Conservation (phyloP, 1,139 yeast genomes). For the Geotrichum europaeum region DNA sequence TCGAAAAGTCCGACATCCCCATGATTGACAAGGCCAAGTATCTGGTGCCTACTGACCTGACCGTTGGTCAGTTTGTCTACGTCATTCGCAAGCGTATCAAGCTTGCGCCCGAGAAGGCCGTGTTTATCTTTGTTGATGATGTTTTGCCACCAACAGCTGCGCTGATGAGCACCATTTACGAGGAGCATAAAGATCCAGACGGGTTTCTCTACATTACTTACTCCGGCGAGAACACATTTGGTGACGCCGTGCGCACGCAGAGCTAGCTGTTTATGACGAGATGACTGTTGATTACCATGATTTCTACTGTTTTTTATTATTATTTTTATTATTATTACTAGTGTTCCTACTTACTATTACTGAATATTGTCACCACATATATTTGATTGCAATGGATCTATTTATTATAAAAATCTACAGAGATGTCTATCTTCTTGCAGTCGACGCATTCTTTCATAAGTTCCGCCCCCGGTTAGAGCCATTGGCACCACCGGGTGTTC, state of each 20-base stretch:
- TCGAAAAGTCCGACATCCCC: constrained; percentile 92
- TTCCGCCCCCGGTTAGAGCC: not conserved
- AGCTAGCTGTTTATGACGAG: not conserved
- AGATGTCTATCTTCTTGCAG: not conserved
- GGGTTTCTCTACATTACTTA: constrained; percentile 93
- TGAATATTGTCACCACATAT: not conserved
- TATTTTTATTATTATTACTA: not conserved
- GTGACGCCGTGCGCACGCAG: constrained; percentile 20
- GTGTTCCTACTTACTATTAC: not conserved
- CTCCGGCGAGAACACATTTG: constrained; percentile 44
- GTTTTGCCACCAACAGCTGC: constrained; percentile 98
- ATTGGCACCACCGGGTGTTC: not conserved
- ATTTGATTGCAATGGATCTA: not conserved
- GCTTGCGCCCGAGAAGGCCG: constrained; percentile 95
- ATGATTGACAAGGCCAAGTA: constrained; percentile 96
- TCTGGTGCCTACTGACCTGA: constrained; percentile 89
- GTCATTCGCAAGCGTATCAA: constrained; percentile 94
- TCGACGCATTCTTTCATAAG: not conserved
- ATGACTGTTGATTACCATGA: not conserved
- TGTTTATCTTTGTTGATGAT: constrained; percentile 92
- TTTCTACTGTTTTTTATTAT: not conserved
- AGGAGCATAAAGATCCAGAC: constrained; percentile 95
- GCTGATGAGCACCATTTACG: constrained; percentile 86
- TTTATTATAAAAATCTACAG: not conserved
- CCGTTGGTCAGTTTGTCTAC: constrained; percentile 96